These are phyloP conservation scores for Agaricales sp. DNA, from an alignment of 1,284 basidiomycete species.

Conservation along the genomic window DNA sequence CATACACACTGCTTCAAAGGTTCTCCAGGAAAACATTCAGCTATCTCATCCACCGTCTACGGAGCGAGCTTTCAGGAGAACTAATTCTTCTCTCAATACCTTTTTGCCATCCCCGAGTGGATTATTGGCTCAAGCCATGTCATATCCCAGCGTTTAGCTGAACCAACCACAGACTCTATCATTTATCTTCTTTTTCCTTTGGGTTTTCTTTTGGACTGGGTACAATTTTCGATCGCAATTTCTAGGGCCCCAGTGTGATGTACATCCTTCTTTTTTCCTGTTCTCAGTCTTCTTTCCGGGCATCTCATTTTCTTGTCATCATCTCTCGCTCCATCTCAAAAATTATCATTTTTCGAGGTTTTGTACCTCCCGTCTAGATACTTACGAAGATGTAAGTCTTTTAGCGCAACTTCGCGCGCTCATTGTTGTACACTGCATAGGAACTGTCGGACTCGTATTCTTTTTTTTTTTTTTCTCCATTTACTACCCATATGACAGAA, in stretches of 20 bases:
- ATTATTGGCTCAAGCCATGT: not conserved
- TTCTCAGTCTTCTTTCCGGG: not conserved
- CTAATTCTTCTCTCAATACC: not conserved
- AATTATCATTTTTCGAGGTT: too few relatives aligned
- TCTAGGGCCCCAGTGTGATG: not conserved
- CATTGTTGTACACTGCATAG: too few relatives aligned
- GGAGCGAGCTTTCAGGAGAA: not conserved
- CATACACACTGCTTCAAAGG: conserved; percentile 52
- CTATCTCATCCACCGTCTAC: not conserved
- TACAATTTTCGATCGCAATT: not conserved
- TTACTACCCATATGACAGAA: too few relatives aligned
- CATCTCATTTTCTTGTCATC: not conserved
- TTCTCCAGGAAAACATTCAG: conserved; percentile 32
- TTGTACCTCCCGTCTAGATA: not conserved
- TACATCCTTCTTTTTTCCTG: not conserved
- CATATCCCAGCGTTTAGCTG: not conserved
- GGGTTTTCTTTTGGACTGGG: not conserved
- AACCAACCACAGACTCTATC: not conserved
- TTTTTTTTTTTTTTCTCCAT: too few relatives aligned
- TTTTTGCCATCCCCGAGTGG: conserved; percentile 14
- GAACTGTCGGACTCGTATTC: too few relatives aligned
- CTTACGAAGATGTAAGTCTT: too few relatives aligned
- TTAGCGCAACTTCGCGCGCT: too few relatives aligned
- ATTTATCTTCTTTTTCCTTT: not conserved
- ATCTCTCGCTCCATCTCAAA: too few relatives aligned